These are phyloP conservation scores for Pyronema omphalodes DNA, from an alignment of 495 filamentous ascomycete species.

Conservation along the genomic window DNA sequence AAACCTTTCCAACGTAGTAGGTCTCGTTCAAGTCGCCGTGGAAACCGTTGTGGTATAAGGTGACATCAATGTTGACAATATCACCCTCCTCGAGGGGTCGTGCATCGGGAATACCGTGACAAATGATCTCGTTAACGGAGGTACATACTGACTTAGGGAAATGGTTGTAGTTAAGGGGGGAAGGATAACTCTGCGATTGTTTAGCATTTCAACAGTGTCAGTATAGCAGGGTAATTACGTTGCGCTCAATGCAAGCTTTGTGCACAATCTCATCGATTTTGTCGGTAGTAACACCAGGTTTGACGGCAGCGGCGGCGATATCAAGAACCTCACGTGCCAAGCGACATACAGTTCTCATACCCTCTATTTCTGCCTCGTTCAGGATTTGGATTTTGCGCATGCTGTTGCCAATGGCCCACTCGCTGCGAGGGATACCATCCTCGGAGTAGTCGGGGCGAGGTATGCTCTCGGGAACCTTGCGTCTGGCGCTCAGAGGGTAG, in stretches of 20 bases:
- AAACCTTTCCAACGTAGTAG: conserved; percentile 70
- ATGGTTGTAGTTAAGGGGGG: conserved; percentile 83
- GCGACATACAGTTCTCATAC: conserved; percentile 84
- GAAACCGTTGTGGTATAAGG: conserved; percentile 70
- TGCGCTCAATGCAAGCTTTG: conserved; percentile 80
- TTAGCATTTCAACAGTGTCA: neutral
- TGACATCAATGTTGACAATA: conserved; percentile 79
- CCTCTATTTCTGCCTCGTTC: conserved; percentile 58
- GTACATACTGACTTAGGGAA: conserved; percentile 98
- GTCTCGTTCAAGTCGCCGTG: conserved; percentile 86
- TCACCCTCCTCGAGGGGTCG: conserved; percentile 64
- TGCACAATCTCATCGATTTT: conserved; percentile 92
- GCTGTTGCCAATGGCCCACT: conserved; percentile 44
- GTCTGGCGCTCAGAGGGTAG: conserved; percentile 64
- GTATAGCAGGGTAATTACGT: conserved; percentile 33
- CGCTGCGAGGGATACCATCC: conserved; percentile 66
- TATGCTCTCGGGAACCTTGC: conserved; percentile 64
- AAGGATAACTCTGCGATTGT: conserved; percentile 68
- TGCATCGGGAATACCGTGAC: conserved; percentile 78
- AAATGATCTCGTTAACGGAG: conserved; percentile 89
- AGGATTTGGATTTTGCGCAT: conserved; percentile 66
- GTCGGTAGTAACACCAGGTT: conserved; percentile 86
- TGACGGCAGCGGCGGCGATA: conserved; percentile 60
- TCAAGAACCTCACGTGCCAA: conserved; percentile 84
- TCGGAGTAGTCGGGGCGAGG: conserved; percentile 66